Conservation (phyloP, 495 filamentous ascomycete species). For the Bryoglossum gracile region DNA sequence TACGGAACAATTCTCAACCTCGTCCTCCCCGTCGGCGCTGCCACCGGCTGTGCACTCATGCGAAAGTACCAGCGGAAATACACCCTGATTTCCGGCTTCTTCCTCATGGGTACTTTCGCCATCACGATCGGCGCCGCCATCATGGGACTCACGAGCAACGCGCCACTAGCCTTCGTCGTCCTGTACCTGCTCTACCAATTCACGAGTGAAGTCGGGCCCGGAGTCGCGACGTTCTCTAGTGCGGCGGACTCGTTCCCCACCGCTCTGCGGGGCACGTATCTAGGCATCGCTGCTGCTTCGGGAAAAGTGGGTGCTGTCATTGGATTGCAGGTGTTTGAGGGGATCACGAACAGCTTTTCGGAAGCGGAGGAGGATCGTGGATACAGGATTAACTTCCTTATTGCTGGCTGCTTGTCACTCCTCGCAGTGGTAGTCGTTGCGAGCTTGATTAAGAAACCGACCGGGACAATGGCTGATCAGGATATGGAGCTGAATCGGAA, state of each 20-base stretch:
- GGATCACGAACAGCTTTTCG: too few species aligned
- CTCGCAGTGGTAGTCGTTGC: too few species aligned
- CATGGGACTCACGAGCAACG: slow-evolving; percentile 34
- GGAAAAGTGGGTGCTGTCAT: slow-evolving; percentile 45
- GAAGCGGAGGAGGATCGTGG: too few species aligned
- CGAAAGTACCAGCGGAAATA: slow-evolving; percentile 42
- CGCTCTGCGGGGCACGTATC: slow-evolving; percentile 41
- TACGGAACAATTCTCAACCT: slow-evolving; percentile 41
- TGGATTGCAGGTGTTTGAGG: slow-evolving; percentile 40
- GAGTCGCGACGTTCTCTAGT: slow-evolving; percentile 19
- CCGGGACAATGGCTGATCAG: too few species aligned
- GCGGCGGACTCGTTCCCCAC: slow-evolving; percentile 43
- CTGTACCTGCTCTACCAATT: slow-evolving; percentile 45
- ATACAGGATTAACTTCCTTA: too few species aligned
- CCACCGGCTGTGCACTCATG: slow-evolving; percentile 40
- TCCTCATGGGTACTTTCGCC: slow-evolving; percentile 35
- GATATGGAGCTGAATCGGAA: too few species aligned
- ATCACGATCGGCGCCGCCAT: slow-evolving; percentile 43
- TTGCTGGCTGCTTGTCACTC: too few species aligned
- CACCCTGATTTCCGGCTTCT: slow-evolving; percentile 39
- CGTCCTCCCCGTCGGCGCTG: slow-evolving; percentile 40
- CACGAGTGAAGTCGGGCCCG: slow-evolving; percentile 42
- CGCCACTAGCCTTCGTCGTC: slow-evolving; percentile 44
- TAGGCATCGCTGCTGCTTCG: slow-evolving; percentile 40
- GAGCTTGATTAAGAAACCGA: too few species aligned